Conservation (phyloP, 306 rosid genomes). For the Castanea crenata region DNA sequence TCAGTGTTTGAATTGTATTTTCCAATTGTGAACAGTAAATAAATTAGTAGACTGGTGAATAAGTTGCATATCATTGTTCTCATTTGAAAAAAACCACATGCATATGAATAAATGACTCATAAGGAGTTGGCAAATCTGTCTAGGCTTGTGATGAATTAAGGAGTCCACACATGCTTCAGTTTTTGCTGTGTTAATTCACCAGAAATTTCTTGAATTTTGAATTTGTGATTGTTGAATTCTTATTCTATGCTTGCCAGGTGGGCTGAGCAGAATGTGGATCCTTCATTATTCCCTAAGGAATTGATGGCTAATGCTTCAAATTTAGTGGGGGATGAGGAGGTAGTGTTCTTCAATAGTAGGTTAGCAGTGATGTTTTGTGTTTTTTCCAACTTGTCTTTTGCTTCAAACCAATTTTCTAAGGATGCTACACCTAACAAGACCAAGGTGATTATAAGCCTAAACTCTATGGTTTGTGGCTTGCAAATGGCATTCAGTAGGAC, state of each 20-base stretch:
- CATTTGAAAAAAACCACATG: neutral
- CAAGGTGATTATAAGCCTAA: neutral
- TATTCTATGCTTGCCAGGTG: slow-evolving; percentile 51
- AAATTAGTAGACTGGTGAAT: neutral
- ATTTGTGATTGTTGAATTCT: neutral
- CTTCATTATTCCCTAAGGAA: slow-evolving; percentile 81
- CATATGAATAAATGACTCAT: neutral
- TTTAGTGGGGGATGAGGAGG: slow-evolving; percentile 70
- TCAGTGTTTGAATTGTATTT: neutral
- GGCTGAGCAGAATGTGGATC: slow-evolving; percentile 90
- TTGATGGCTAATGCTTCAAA: slow-evolving; percentile 64
- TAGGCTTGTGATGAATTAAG: neutral
- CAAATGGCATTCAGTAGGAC: neutral
- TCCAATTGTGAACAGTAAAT: neutral
- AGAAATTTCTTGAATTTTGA: neutral
- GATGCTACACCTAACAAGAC: neutral
- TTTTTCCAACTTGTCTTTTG: neutral
- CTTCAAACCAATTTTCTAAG: neutral
- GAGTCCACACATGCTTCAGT: neutral
- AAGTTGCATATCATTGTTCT: neutral
- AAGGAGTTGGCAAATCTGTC: neutral
- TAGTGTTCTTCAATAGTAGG: slow-evolving; percentile 18
- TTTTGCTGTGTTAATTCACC: neutral
- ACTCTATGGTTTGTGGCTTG: neutral
- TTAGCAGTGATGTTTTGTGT: neutral